Percentiles rank a stretch among this genome's conserved stretches.
Evolutionary conservation across 169 alveolate genomes (phyloP).

Genomic region (Plasmodium vinckei): DNA sequence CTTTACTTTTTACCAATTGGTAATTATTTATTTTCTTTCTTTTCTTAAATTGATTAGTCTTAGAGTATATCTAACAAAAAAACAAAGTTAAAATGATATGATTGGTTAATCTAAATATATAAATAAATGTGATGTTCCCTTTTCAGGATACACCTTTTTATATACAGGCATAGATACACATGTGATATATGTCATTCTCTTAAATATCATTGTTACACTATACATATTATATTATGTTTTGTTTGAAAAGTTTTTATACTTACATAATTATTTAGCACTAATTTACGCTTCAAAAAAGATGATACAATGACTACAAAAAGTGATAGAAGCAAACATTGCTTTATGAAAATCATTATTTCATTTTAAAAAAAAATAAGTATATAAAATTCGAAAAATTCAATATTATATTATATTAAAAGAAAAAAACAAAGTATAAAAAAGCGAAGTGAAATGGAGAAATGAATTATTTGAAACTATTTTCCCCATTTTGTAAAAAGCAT

Average conservation of each 20-base stretch:
- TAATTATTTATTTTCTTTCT: slow-evolving; percentile 32
- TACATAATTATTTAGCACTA: slow-evolving; percentile 25
- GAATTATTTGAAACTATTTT: neutral
- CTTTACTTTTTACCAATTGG: slow-evolving; percentile 32
- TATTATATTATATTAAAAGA: slow-evolving; percentile 14
- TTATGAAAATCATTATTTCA: slow-evolving; percentile 52
- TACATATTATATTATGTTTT: neutral
- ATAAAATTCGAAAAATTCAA: neutral
- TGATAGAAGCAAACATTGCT: slow-evolving; percentile 9
- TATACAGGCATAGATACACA: too few relatives aligned
- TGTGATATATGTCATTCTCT: too few relatives aligned
- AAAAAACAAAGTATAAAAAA: neutral
- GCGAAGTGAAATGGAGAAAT: slow-evolving; percentile 1
- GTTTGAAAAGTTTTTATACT: neutral
- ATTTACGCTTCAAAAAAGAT: slow-evolving; percentile 31
- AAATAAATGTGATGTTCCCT: too few relatives aligned
- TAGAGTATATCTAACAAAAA: slow-evolving; percentile 32
- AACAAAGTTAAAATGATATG: neutral
- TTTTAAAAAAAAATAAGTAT: slow-evolving; percentile 8
- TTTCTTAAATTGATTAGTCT: slow-evolving; percentile 49
- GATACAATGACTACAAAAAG: slow-evolving; percentile 20
- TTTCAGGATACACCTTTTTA: too few relatives aligned
- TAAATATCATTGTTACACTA: too few relatives aligned
- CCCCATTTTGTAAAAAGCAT: neutral
- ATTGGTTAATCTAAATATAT: too few relatives aligned